These are phyloP conservation scores for Annulohypoxylon truncatum DNA, from an alignment of 2,329 filamentous ascomycete species.

Conservation along the genomic window DNA sequence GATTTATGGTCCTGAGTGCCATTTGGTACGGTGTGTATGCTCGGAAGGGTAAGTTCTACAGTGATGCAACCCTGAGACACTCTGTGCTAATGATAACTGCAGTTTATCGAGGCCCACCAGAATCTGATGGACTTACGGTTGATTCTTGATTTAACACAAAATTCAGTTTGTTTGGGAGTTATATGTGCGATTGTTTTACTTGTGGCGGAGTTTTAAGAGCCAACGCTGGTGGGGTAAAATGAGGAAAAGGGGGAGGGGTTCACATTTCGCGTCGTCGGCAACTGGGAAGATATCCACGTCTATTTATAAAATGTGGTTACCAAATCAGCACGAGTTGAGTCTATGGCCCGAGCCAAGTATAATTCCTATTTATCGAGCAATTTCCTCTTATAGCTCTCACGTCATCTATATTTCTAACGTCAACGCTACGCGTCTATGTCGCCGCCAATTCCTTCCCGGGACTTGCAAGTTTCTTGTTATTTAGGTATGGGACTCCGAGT, in stretches of 20 bases:
- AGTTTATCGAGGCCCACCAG: slow-evolving; percentile 49
- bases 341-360: neutral
- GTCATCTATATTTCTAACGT: neutral
- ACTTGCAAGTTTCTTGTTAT: too few species aligned
- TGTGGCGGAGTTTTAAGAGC: neutral
- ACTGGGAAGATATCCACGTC: too few species aligned
- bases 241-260: neutral
- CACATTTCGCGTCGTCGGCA: neutral
- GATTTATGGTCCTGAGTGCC: slow-evolving; percentile 50
- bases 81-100: slow-evolving; percentile 5
- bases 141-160: slow-evolving; percentile 26
- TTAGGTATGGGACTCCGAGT: neutral
- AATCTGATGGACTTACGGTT: slow-evolving; percentile 47
- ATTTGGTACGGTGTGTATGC: slow-evolving; percentile 64
- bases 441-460: neutral
- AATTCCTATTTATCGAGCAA: neutral
- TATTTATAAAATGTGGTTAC: neutral
- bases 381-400: neutral
- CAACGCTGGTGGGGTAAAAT: neutral
- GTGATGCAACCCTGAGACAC: neutral
- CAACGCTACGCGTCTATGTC: neutral
- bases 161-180: neutral
- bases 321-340: neutral
- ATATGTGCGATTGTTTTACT: neutral
- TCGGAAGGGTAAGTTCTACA: slow-evolving; percentile 57